Conservation (phyloP, 257 asterid species). For the Petunia secreta region DNA sequence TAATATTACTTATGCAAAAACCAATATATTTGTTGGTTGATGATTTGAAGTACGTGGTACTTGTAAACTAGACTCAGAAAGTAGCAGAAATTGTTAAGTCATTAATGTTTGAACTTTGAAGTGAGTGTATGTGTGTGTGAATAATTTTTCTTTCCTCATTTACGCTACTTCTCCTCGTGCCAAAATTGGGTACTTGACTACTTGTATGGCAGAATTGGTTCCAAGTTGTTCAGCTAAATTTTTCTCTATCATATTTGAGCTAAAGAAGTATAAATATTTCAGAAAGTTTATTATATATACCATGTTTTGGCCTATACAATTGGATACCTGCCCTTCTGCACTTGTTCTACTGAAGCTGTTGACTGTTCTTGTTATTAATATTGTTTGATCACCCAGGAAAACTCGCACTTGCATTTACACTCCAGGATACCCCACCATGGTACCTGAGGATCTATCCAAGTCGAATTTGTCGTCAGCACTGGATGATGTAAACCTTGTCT, state of each 20-base stretch:
- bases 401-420: slow-evolving; percentile 96
- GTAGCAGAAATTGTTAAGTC: not conserved
- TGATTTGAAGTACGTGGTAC: not conserved
- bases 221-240: not conserved
- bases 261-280: not conserved
- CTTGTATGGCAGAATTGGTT: not conserved
- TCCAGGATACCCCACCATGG: slow-evolving; percentile 92
- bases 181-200: not conserved
- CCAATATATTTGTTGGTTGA: not conserved
- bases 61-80: not conserved
- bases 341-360: not conserved
- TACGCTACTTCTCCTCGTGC: not conserved
- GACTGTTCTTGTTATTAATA: not conserved
- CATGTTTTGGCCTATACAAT: not conserved
- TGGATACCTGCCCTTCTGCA: not conserved
- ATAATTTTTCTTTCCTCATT: not conserved
- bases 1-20: not conserved
- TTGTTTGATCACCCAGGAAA: slow-evolving; percentile 61
- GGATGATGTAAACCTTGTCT: slow-evolving; percentile 71
- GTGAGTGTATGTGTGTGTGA: not conserved
- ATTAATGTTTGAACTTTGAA: not conserved
- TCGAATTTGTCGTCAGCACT: slow-evolving; percentile 61
- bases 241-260: not conserved
- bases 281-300: not conserved
- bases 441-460: slow-evolving; percentile 75